phyloP scores from a whole-genome alignment of 1,139 yeast genomes.

The Petasospora rhodanensis region DNA sequence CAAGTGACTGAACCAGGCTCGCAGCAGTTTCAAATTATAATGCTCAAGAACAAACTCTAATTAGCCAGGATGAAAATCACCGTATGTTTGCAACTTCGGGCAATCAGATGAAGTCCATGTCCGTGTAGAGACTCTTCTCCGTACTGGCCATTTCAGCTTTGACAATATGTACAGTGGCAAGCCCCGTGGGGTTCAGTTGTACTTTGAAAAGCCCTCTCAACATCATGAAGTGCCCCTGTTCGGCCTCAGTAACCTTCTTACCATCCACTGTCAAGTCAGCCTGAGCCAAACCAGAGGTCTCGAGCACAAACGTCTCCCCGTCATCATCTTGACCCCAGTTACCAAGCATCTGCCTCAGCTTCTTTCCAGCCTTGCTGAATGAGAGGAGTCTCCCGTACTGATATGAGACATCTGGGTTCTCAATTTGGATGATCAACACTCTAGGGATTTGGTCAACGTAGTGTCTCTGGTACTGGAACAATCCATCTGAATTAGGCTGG shows the following conservation, averaged over 20 bases:
- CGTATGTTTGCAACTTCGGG: no score
- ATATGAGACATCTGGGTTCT: constrained; percentile 20
- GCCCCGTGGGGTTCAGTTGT: no score
- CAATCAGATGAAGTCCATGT: constrained; percentile 1
- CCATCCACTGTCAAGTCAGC: no score
- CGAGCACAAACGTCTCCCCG: no score
- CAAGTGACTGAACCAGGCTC: no score
- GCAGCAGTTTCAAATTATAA: no score
- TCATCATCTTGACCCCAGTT: no score
- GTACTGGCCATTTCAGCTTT: constrained; percentile 1
- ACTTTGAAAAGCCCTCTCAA: constrained; percentile 1
- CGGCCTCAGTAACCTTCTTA: no score
- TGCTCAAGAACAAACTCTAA: no score
- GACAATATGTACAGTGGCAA: constrained; percentile 1
- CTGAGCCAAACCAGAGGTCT: no score
- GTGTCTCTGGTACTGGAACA: constrained; percentile 50
- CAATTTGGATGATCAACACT: constrained; percentile 53
- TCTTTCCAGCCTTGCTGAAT: constrained; percentile 1
- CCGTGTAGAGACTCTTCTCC: background rate
- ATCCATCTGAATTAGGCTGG: background rate
- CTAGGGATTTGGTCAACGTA: constrained; percentile 47
- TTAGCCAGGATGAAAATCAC: no score
- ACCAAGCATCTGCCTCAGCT: constrained; percentile 1
- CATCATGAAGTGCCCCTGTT: no score
- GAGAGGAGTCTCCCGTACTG: background rate